Evolutionary conservation across 1,139 yeast genomes (phyloP), one percentile per base, ranked within the genome.

Genomic region (Pichia inconspicua): DNA sequence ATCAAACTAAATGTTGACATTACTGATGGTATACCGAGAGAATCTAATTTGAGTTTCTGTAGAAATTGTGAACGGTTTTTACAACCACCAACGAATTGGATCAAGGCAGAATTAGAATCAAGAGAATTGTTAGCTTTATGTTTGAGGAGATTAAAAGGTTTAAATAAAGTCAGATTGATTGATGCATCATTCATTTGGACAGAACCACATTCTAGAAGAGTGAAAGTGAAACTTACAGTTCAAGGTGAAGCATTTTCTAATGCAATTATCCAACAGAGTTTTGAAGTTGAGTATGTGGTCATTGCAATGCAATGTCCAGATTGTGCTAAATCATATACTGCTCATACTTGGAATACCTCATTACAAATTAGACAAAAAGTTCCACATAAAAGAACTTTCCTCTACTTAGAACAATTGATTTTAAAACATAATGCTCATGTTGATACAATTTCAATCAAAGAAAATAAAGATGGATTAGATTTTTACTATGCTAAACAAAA

Each of bases 121-220:
- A 74, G 98, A 66, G 98, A 92, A 66, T 74, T 94, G 46, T 72
- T 92, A 55, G 97, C 98, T 1, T 70, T 94, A 46, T 86, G 97
- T 72, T 72, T 92, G 58, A 80, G 94, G 66, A 78, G 94, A 65
- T 74, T 94, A 58, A 87, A 84, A 60, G 98, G 98, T 48, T 74
- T 94, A 58, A 83, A 79, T 55, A 89, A 88, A 61, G 94, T 90
- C 45, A 75, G 98, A 57, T 74, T 92, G 52, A 80, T 90, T 32
- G 98, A 94, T 70, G 98, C 98, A 7, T 78, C 90, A 5, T 92
- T 92, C 61, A 82, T 92, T 54, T 92, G 99, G 99, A 92, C 99
- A 1, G 99, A 92, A 68, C 98, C 99, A 1, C 99, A 92, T 67
- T 90, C 97, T 28, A 82, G 98, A 66, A 82, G 98, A 74, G 80